Conservation (phyloP, 345 rosid genomes). For the Dovyalis caffra region DNA sequence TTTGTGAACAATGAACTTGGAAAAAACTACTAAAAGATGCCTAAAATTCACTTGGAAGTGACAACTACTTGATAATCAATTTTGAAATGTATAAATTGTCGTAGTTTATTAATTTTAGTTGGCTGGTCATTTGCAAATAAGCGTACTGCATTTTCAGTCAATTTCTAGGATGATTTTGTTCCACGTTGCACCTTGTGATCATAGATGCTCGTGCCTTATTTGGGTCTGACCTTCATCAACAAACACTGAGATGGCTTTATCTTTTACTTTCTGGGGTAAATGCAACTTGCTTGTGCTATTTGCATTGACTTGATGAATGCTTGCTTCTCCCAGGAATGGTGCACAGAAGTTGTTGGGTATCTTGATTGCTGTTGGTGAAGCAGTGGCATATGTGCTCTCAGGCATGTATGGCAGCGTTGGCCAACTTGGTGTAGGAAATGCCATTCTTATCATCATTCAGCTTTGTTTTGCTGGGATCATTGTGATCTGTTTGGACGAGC, state of each 20-base stretch:
- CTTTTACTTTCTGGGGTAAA: background rate
- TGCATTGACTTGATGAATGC: background rate
- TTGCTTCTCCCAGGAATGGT: slow-evolving; percentile 53
- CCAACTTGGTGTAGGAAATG: slow-evolving; percentile 84
- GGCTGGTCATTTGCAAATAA: background rate
- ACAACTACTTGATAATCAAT: background rate
- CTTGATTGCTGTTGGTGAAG: slow-evolving; percentile 75
- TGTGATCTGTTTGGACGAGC: slow-evolving; percentile 80
- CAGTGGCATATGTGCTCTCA: slow-evolving; percentile 78
- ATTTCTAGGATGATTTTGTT: background rate
- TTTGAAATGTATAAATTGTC: background rate
- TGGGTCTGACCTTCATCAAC: too few species aligned
- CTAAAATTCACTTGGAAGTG: background rate
- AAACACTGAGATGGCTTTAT: background rate
- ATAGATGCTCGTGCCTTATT: background rate
- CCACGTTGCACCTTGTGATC: background rate
- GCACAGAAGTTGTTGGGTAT: slow-evolving; percentile 82
- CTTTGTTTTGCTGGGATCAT: slow-evolving; percentile 84
- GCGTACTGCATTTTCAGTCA: background rate
- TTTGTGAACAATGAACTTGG: background rate
- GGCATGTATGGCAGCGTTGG: slow-evolving; percentile 82
- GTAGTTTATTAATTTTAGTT: background rate
- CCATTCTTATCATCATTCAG: slow-evolving; percentile 71
- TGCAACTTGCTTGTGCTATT: background rate
- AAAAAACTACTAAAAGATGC: background rate